Percentiles rank a stretch among this genome's conserved stretches.
phyloP scores from a whole-genome alignment of 768 basidiomycete genomes.

The Myochromella boudieri region DNA sequence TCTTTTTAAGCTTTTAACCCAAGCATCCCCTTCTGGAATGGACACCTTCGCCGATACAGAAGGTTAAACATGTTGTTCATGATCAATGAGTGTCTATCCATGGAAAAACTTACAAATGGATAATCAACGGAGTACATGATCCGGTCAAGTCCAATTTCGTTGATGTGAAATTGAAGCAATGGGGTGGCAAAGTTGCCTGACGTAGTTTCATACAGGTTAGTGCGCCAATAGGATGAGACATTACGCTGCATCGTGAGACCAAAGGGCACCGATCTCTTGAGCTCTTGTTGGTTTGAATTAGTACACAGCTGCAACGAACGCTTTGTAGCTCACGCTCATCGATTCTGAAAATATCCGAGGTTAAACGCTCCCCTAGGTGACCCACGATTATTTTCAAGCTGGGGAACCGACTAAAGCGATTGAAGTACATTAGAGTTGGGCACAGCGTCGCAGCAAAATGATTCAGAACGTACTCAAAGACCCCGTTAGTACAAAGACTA shows the following conservation, averaged over 20 bases:
- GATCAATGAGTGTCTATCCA: background rate
- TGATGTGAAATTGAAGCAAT: constrained; percentile 37
- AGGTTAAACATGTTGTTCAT: background rate
- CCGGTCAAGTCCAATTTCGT: constrained; percentile 37
- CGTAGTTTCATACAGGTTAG: constrained; percentile 39
- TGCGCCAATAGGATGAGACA: constrained; percentile 35
- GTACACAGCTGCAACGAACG: background rate
- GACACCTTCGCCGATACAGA: constrained; percentile 15
- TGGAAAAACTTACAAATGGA: constrained; percentile 30
- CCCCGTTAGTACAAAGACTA: constrained; percentile 35
- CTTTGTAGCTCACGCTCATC: constrained; percentile 32
- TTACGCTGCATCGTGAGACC: constrained; percentile 40
- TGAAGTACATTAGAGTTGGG: background rate
- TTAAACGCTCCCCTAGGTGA: constrained; percentile 41
- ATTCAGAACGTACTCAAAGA: constrained; percentile 34
- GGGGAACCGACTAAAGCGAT: constrained; percentile 36
- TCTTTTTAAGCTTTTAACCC: constrained; percentile 23
- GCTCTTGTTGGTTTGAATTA: constrained; percentile 23
- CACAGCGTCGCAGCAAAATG: too few relatives aligned
- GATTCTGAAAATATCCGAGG: constrained; percentile 40
- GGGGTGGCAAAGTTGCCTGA: constrained; percentile 41
- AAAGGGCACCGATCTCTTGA: constrained; percentile 22
- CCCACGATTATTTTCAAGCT: constrained; percentile 40
- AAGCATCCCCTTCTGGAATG: constrained; percentile 20
- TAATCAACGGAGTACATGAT: constrained; percentile 43